Conservation (phyloP, 169 alveolate genomes). For the Miamiensis avidus region DNA sequence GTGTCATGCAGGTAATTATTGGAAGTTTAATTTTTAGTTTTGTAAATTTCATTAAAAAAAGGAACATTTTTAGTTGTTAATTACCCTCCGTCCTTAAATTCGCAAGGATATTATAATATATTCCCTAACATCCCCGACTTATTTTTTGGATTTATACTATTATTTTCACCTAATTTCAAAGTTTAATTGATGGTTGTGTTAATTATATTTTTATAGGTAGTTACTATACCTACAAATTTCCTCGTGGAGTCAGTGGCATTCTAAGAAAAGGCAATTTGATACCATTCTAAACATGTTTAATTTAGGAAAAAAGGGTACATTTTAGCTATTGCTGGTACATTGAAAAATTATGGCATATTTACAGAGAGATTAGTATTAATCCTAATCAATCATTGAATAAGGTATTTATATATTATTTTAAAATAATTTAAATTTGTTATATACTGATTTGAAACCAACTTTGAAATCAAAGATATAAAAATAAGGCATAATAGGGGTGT, state of each 20-base stretch:
- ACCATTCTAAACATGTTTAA: not conserved
- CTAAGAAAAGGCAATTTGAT: not conserved
- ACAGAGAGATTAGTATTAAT: no score
- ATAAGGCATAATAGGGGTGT: not conserved
- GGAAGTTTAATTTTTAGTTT: no score
- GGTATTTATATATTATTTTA: not conserved
- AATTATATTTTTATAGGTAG: not conserved
- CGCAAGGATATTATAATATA: not conserved
- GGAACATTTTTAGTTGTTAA: not conserved
- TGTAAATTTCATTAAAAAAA: no score
- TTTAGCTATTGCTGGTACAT: not conserved
- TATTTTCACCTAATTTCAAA: not conserved
- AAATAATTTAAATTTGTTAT: not conserved
- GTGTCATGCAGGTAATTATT: no score
- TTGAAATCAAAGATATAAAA: not conserved
- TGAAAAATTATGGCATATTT: not conserved
- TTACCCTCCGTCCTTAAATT: not conserved
- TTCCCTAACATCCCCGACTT: not conserved
- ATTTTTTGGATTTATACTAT: not conserved
- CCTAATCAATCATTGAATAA: not conserved
- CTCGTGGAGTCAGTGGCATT: not conserved
- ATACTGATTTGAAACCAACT: not conserved
- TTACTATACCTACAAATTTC: not conserved
- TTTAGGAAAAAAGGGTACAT: not conserved
- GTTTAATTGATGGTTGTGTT: no score